phyloP scores from a whole-genome alignment of 768 basidiomycete species.

The Hemileccinum rubropunctum region DNA sequence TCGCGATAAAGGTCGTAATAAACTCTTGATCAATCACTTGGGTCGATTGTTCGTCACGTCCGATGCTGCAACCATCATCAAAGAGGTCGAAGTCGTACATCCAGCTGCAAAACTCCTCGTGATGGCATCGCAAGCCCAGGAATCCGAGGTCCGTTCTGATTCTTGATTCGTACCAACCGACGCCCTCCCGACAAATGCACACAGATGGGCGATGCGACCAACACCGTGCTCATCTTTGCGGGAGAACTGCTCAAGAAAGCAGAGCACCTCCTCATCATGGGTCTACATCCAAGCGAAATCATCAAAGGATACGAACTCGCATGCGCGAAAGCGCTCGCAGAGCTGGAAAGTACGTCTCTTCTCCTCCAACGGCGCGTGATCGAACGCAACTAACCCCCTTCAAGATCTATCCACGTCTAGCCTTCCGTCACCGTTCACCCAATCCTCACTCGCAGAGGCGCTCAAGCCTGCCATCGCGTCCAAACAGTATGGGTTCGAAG shows the following conservation, averaged over 20 bases:
- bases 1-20: slow-evolving; percentile 75
- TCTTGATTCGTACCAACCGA: neutral
- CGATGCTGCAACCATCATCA: slow-evolving; percentile 97
- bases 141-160: slow-evolving; percentile 69
- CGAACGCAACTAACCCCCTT: slow-evolving; percentile 13
- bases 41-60: slow-evolving; percentile 96
- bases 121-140: slow-evolving; percentile 97
- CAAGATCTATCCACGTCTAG: slow-evolving; percentile 68
- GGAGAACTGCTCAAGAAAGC: slow-evolving; percentile 94
- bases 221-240: slow-evolving; percentile 90
- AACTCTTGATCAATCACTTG: slow-evolving; percentile 96
- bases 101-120: slow-evolving; percentile 99
- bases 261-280: slow-evolving; percentile 91
- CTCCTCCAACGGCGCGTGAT: slow-evolving; percentile 3
- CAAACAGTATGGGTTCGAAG: slow-evolving; percentile 96
- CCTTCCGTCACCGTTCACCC: slow-evolving; percentile 70
- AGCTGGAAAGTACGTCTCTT: slow-evolving; percentile 78
- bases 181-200: slow-evolving; percentile 2
- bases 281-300: slow-evolving; percentile 94
- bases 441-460: slow-evolving; percentile 65
- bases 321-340: slow-evolving; percentile 73
- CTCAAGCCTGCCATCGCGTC: slow-evolving; percentile 92
- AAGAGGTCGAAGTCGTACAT: slow-evolving; percentile 97
- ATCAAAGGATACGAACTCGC: slow-evolving; percentile 96
- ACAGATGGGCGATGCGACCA: slow-evolving; percentile 97